These are phyloP conservation scores for Cryptococcus sp. DNA, from an alignment of 1,284 basidiomycete species.

Conservation along the genomic window DNA sequence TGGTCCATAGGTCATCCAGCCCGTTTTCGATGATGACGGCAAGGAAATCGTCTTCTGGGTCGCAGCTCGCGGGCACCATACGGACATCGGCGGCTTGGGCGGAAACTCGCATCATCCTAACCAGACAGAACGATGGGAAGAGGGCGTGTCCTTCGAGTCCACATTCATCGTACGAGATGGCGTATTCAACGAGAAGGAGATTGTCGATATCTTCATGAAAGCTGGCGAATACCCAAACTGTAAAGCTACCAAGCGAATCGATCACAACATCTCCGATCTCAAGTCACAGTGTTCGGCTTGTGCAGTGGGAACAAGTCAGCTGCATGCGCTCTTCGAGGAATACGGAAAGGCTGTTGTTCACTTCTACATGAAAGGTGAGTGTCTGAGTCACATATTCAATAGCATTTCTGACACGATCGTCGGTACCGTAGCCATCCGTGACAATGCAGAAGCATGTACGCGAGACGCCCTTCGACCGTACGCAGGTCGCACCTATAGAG, in stretches of 20 bases:
- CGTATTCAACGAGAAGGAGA: conserved; percentile 59
- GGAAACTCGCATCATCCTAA: conserved; percentile 48
- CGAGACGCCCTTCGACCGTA: conserved; percentile 8
- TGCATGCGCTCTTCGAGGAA: conserved; percentile 41
- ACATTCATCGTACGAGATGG: conserved; percentile 59
- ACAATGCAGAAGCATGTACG: conserved; percentile 19
- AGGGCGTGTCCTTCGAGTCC: conserved; percentile 54
- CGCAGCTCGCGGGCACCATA: conserved; percentile 53
- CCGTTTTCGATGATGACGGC: conserved; percentile 35
- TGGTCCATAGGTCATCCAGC: conserved; percentile 33
- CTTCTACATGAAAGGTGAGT: background rate
- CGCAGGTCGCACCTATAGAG: background rate
- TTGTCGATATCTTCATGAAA: conserved; percentile 79
- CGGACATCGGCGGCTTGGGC: conserved; percentile 51
- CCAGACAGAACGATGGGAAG: conserved; percentile 54
- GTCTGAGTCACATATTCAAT: background rate
- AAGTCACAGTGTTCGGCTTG: conserved; percentile 44
- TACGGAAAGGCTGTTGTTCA: conserved; percentile 58
- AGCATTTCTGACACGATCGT: background rate
- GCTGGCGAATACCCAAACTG: conserved; percentile 10
- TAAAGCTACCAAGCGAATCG: conserved; percentile 12
- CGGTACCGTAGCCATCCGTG: conserved; percentile 12
- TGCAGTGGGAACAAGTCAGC: conserved; percentile 40
- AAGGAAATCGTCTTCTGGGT: conserved; percentile 49
- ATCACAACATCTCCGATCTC: conserved; percentile 18